Base-by-base conservation (phyloP, 352 stramenopile species). In the Phytophthora tentaculata region DNA sequence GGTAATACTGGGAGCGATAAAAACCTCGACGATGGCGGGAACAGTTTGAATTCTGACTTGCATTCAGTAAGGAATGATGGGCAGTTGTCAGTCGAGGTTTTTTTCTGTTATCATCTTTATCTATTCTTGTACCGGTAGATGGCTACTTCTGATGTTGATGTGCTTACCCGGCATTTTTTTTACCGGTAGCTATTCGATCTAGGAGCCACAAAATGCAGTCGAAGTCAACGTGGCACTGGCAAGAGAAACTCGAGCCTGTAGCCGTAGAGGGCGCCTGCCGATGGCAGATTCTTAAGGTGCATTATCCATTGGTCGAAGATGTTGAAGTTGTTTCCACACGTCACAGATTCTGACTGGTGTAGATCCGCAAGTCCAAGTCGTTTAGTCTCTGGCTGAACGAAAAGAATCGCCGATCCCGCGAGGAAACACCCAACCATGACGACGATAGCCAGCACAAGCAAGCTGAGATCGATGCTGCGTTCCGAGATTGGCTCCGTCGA, bases 141-240 rank as follows among this genome's bases (percentile, higher is more conserved):
- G n/a, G n/a, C n/a, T n/a, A n/a, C n/a, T n/a, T n/a, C n/a, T n/a
- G n/a, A 8, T 8, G 26, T 56, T 55, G 35, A 59, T 49, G n/a
- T 1, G 26, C 35, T 43, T 37, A 37, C 9, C 8, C 48, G 41
- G 26, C 56, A 68, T 49, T 65, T n/a, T n/a, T n/a, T n/a, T n/a
- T n/a, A n/a, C n/a, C n/a, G n/a, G n/a, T 53, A 57, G 19, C 28
- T 39, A 35, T 23, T 22, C 29, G 10, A 9, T 51, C 16, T 7
- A 14, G 12, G 48, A 28, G 17, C 17, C 12, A 51, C 5, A 56
- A 44, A 9, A 68, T 22, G 19, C 61, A 54, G 37, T 19, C 49
- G 53, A 39, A 39, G 28, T 24, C 49, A 28, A 10, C 49, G 26
- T 93, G 84, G 83, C 84, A 93, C 69, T 93, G 84, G 84, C 83